Evolutionary conservation across 345 rosid species (phyloP).

Genomic region (Sapria himalayana): DNA sequence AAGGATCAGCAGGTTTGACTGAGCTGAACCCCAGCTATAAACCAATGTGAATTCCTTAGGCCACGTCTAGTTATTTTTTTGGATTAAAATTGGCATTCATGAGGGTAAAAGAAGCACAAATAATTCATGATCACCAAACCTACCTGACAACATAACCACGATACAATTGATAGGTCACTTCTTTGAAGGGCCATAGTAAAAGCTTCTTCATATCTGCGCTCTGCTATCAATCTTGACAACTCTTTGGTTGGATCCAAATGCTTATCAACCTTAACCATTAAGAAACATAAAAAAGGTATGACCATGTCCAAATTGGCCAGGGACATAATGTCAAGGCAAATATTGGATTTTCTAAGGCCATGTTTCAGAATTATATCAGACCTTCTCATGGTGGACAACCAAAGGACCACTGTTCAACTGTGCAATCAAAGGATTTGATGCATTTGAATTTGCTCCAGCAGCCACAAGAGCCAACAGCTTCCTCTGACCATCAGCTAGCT

Average conservation of each 20-base stretch:
- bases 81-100: too few relatives aligned
- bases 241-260: slow-evolving; percentile 62
- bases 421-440: slow-evolving; percentile 24
- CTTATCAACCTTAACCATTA: slow-evolving; percentile 29
- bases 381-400: slow-evolving; percentile 44
- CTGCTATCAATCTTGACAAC: slow-evolving; percentile 39
- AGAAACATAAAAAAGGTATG: too few relatives aligned
- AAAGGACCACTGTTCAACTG: slow-evolving; percentile 54
- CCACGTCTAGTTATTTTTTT: too few relatives aligned
- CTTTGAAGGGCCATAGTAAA: slow-evolving; percentile 55
- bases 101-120: too few relatives aligned
- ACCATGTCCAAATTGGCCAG: too few relatives aligned
- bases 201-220: slow-evolving; percentile 60
- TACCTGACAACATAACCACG: slow-evolving; percentile 91
- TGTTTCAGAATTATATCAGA: too few relatives aligned
- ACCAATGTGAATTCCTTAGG: too few relatives aligned
- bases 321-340: too few relatives aligned
- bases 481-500: slow-evolving; percentile 56
- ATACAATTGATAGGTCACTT: slow-evolving; percentile 58
- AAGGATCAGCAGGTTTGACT: too few relatives aligned
- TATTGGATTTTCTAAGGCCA: too few relatives aligned
- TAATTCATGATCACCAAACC: too few relatives aligned
- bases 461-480: slow-evolving; percentile 51
- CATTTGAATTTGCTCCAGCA: slow-evolving; percentile 40
- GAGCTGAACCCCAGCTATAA: too few relatives aligned